Evolutionary conservation across 441 rosid species (phyloP).

Genomic region (Adansonia gregorii): DNA sequence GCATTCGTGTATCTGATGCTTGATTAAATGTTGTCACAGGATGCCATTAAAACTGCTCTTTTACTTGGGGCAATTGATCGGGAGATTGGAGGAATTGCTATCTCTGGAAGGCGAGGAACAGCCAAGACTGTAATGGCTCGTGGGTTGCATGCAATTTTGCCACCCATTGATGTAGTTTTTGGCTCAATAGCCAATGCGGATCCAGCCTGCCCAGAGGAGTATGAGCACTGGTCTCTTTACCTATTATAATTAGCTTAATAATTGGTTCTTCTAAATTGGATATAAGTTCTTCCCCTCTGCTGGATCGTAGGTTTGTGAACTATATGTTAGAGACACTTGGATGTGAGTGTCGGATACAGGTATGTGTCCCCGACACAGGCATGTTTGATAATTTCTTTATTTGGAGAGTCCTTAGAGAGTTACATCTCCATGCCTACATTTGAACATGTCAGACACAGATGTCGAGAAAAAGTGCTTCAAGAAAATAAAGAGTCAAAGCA

Average conservation of each 20-base stretch:
- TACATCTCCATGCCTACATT: no score
- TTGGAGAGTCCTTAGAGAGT: no score
- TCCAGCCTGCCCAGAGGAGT: slow-evolving; percentile 86
- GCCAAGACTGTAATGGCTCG: slow-evolving; percentile 96
- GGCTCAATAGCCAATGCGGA: slow-evolving; percentile 91
- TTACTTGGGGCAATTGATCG: slow-evolving; percentile 93
- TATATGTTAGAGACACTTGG: neutral
- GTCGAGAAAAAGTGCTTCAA: no score
- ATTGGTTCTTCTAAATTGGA: neutral
- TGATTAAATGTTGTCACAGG: slow-evolving; percentile 46
- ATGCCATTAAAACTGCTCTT: slow-evolving; percentile 94
- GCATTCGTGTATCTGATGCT: neutral
- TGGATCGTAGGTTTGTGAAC: neutral
- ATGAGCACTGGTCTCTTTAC: slow-evolving; percentile 31
- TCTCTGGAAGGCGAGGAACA: slow-evolving; percentile 87
- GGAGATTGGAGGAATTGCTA: slow-evolving; percentile 90
- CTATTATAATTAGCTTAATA: neutral
- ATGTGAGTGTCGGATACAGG: no score
- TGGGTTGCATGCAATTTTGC: slow-evolving; percentile 82
- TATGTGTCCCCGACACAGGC: no score
- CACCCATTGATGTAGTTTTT: slow-evolving; percentile 90
- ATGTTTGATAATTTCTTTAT: no score
- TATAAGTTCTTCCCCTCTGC: neutral
- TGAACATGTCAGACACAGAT: no score
- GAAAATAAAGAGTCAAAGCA: no score